These are phyloP conservation scores for Apiotrichum mycotoxinovorans DNA, from an alignment of 1,284 basidiomycete genomes.

Conservation along the genomic window DNA sequence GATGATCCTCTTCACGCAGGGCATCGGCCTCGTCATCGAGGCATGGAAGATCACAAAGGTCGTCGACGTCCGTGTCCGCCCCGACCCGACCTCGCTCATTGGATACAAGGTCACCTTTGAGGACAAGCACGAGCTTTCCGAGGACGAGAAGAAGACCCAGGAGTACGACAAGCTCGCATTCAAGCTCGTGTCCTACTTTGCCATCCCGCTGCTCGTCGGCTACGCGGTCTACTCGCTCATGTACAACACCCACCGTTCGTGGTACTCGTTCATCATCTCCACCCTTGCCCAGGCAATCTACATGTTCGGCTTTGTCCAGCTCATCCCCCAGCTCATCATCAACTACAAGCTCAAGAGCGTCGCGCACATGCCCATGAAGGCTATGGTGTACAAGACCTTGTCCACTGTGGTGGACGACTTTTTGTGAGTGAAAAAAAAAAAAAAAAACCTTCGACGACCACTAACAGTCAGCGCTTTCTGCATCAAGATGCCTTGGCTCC, in stretches of 20 bases:
- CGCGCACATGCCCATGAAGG: constrained; percentile 65
- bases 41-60: constrained; percentile 86
- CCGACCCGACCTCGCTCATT: constrained; percentile 60
- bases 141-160: constrained; percentile 97
- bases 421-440: constrained; percentile 59
- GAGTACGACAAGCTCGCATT: constrained; percentile 61
- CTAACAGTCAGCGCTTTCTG: constrained; percentile 48
- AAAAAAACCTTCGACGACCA: no score
- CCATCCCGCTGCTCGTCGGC: constrained; percentile 75
- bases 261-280: constrained; percentile 92
- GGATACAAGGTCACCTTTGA: constrained; percentile 79
- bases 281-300: constrained; percentile 51
- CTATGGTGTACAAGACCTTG: constrained; percentile 88
- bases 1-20: constrained; percentile 90
- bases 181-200: constrained; percentile 77
- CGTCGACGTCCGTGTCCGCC: constrained; percentile 71
- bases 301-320: constrained; percentile 95
- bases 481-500: constrained; percentile 93
- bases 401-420: constrained; percentile 74
- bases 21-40: constrained; percentile 82
- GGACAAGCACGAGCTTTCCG: constrained; percentile 87
- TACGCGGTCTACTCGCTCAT: constrained; percentile 78
- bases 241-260: constrained; percentile 68
- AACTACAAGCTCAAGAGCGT: constrained; percentile 89
- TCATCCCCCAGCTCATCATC: constrained; percentile 81